Evolutionary conservation across 192 early-diverging fungal species (phyloP).

Genomic region (Powellomyces hirtus): DNA sequence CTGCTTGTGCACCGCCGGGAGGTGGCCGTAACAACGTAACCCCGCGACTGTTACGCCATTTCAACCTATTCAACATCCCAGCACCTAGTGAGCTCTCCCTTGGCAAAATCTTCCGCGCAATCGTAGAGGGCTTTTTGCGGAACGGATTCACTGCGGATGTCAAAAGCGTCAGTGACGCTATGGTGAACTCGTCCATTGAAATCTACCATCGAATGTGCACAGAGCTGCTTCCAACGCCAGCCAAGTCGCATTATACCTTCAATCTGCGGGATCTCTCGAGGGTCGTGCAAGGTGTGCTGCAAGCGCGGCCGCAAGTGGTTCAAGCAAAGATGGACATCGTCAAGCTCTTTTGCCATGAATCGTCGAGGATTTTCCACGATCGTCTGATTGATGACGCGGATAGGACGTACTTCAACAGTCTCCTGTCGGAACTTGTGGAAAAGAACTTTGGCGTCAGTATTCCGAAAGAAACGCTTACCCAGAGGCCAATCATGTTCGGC

Average conservation of each 20-base stretch:
- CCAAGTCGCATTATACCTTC: conserved; percentile 64
- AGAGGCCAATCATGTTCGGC: conserved; percentile 60
- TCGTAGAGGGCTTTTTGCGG: conserved; percentile 58
- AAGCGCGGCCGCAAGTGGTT: conserved; percentile 41
- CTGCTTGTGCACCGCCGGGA: conserved; percentile 59
- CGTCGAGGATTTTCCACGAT: conserved; percentile 58
- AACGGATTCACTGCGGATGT: conserved; percentile 50
- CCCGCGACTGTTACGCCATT: conserved; percentile 54
- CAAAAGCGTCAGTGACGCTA: conserved; percentile 42
- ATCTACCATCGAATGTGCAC: conserved; percentile 62
- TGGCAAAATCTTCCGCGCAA: conserved; percentile 53
- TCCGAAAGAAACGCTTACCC: conserved; percentile 43
- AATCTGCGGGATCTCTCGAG: conserved; percentile 59
- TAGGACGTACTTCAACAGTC: conserved; percentile 50
- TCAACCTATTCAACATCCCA: conserved; percentile 60
- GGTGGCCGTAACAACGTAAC: conserved; percentile 57
- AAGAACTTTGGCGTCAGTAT: conserved; percentile 54
- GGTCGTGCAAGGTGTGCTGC: conserved; percentile 57
- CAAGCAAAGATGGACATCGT: conserved; percentile 48
- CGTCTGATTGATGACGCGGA: conserved; percentile 58
- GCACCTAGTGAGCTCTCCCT: conserved; percentile 50
- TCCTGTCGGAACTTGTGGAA: conserved; percentile 57
- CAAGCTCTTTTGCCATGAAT: conserved; percentile 57
- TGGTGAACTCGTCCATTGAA: conserved; percentile 56
- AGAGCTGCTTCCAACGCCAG: conserved; percentile 58